Percentiles rank a stretch among this genome's conserved stretches.
Evolutionary conservation across 805 yeast genomes (phyloP).

Genomic region (Spathaspora boniae): DNA sequence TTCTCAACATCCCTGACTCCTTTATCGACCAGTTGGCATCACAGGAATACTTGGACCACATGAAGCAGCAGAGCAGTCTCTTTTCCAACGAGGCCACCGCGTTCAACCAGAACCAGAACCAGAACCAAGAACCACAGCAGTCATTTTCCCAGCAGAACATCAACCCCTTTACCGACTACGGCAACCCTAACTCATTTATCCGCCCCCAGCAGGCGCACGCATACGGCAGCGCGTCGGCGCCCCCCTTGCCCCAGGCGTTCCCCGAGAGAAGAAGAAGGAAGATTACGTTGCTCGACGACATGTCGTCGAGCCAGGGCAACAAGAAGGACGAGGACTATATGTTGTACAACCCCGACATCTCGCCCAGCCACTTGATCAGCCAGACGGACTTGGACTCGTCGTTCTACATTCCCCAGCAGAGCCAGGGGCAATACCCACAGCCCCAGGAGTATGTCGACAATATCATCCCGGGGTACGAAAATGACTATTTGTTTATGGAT

Average conservation of each 20-base stretch:
- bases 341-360: slow-evolving; percentile 39
- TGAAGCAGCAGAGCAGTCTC: slow-evolving; percentile 8
- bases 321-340: slow-evolving; percentile 31
- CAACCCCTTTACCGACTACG: slow-evolving; percentile 39
- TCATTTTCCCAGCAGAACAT: slow-evolving; percentile 5
- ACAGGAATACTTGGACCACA: slow-evolving; percentile 11
- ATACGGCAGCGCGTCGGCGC: slow-evolving; percentile 3
- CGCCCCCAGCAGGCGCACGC: slow-evolving; percentile 4
- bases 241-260: slow-evolving; percentile 11
- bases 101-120: slow-evolving; percentile 1
- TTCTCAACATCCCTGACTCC: slow-evolving; percentile 31
- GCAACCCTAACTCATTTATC: slow-evolving; percentile 33
- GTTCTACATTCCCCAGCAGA: slow-evolving; percentile 24
- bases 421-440: slow-evolving; percentile 5
- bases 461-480: slow-evolving; percentile 30
- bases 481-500: slow-evolving; percentile 30
- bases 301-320: slow-evolving; percentile 4
- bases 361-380: slow-evolving; percentile 35
- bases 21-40: slow-evolving; percentile 15
- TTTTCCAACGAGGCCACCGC: too few species aligned
- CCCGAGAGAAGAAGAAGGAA: slow-evolving; percentile 25
- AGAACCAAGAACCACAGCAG: slow-evolving; percentile 9
- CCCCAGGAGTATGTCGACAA: slow-evolving; percentile 3
- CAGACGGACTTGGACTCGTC: slow-evolving; percentile 20
- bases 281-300: slow-evolving; percentile 31